Base-by-base conservation (phyloP, 805 yeast species). In the Sungouiella thailandica region DNA sequence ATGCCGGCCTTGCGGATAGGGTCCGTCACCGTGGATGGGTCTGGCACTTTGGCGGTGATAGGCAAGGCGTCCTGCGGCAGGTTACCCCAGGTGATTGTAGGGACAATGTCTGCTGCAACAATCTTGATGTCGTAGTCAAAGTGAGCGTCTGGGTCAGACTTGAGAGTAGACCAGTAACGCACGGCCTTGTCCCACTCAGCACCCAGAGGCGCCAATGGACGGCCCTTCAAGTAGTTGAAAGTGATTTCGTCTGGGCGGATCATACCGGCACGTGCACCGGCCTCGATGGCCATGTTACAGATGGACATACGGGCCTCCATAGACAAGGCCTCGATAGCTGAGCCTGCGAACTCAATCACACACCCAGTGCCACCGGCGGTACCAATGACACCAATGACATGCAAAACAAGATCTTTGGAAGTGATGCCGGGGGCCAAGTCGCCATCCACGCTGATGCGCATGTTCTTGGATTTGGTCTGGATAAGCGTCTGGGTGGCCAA, bases 261-360 rank as follows among this genome's bases (percentile, higher is more conserved):
- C 97, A 93, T 87, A 65, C 98, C 98, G 17, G 98, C 97, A 69
- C 98, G 82, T 12, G 98, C 98, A 68, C 98, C 98, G 40, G 83
- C 98, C 69, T 93, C 98, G 54, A 93, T 90, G 29, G 97, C 81
- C 98, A 93, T 93, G 62, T 93, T 93, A 75, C 98, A 93, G 71
- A 93, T 93, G 35, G 97, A 88, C 98, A 93, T 93, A 66, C 98
- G 78, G 8, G 97, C 96, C 66, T 93, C 98, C 88, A 93, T 87
- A 20, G 95, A 77, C 42, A 93, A 73, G 43, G 74, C 77, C 62
- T 83, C 86, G 51, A 93, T 89, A 37, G 97, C 97, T 48, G 81
- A 77, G 60, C 98, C 98, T 31, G 95, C 93, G 65, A 90, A 93
- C 68, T 93, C 98, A 58, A 93, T 85, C 38, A 93, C 98, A 52